A percentile compares a stretch with the other conserved stretches of the same genome.
These are phyloP conservation scores for Arxiozyma bovina DNA, from an alignment of 1,139 yeast genomes.

Conservation along the genomic window DNA sequence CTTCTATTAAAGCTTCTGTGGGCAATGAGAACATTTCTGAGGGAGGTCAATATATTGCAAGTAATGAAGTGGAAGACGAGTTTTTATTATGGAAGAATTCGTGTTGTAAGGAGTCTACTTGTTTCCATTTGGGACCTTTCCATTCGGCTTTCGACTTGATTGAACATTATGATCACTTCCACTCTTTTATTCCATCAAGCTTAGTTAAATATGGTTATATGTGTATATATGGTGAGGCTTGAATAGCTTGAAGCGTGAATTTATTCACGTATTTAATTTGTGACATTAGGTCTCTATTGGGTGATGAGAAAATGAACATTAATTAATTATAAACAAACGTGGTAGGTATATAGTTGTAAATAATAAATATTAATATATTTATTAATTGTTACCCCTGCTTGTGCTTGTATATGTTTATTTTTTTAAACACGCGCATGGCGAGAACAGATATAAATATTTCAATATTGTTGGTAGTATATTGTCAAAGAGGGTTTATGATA, in stretches of 20 bases:
- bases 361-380: no score
- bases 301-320: no score
- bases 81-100: constrained; percentile 12
- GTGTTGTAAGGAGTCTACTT: constrained; percentile 14
- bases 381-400: no score
- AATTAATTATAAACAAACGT: background rate
- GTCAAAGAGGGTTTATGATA: no score
- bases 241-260: no score
- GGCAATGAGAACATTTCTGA: background rate
- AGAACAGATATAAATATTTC: no score
- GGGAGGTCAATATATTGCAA: background rate
- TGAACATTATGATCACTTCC: constrained; percentile 24
- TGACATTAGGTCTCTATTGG: background rate
- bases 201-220: constrained; percentile 17
- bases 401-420: no score
- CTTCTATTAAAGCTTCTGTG: background rate
- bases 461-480: no score
- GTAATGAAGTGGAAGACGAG: background rate
- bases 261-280: no score
- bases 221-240: constrained; percentile 5
- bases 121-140: constrained; percentile 8
- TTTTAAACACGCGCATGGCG: no score
- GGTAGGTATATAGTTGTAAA: background rate
- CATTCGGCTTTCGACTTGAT: constrained; percentile 14
- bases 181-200: constrained; percentile 20